phyloP scores from a whole-genome alignment of 768 basidiomycete genomes.

The Leccinum subgranulosum region DNA sequence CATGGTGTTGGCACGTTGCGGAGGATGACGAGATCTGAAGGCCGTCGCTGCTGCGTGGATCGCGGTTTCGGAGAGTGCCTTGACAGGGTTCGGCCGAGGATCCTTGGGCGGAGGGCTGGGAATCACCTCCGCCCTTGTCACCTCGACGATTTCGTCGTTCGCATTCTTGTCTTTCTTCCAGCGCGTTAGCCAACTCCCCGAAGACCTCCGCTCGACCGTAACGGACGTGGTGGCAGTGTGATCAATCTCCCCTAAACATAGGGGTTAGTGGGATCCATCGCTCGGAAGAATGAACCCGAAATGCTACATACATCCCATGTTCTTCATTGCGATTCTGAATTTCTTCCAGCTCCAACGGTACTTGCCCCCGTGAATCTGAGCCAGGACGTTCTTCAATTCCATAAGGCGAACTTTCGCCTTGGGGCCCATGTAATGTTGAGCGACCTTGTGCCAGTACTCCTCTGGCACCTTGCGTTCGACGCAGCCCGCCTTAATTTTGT shows the following conservation, averaged over 20 bases:
- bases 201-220: constrained; percentile 49
- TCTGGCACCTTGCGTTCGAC: constrained; percentile 66
- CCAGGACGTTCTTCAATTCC: constrained; percentile 71
- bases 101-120: constrained; percentile 29
- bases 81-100: constrained; percentile 33
- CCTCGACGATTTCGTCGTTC: constrained; percentile 35
- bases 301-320: constrained; percentile 70
- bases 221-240: constrained; percentile 55
- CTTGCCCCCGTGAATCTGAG: constrained; percentile 70
- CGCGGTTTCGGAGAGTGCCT: constrained; percentile 32
- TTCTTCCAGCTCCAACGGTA: constrained; percentile 85
- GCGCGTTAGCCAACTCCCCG: constrained; percentile 49
- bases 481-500: constrained; percentile 70
- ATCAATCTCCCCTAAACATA: constrained; percentile 63
- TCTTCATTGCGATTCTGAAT: constrained; percentile 73
- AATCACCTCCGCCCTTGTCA: constrained; percentile 20
- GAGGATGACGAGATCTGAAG: constrained; percentile 26
- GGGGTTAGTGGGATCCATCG: background rate
- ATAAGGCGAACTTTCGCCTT: constrained; percentile 63
- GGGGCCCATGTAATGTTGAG: constrained; percentile 70
- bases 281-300: background rate
- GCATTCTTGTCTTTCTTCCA: constrained; percentile 39
- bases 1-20: constrained; percentile 31
- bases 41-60: constrained; percentile 28
- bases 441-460: constrained; percentile 82